A percentile compares a stretch with the other conserved stretches of the same genome.
These are phyloP conservation scores for Penicillium sp. DNA, from an alignment of 2,329 filamentous ascomycete species.

Conservation along the genomic window DNA sequence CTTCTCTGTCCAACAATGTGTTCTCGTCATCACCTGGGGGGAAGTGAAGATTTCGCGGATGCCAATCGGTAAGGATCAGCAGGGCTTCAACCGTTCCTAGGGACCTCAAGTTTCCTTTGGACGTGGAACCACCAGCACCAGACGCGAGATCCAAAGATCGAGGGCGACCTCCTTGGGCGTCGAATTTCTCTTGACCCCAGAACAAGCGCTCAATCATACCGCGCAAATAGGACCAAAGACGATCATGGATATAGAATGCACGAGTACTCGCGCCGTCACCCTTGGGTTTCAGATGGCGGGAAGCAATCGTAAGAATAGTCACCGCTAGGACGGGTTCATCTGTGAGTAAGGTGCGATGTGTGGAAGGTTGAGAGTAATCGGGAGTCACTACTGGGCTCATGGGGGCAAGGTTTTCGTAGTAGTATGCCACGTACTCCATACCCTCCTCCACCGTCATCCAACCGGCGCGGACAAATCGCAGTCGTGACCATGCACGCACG, in stretches of 20 bases:
- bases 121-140: constrained; percentile 50
- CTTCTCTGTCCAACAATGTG: constrained; percentile 67
- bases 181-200: constrained; percentile 96
- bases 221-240: constrained; percentile 90
- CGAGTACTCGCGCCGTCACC: constrained; percentile 80
- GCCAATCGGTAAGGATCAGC: constrained; percentile 95
- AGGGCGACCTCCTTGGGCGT: constrained; percentile 70
- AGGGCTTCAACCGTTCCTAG: constrained; percentile 93
- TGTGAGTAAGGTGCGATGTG: constrained; percentile 75
- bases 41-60: constrained; percentile 91
- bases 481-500: constrained; percentile 82
- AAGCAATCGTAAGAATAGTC: constrained; percentile 87
- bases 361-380: constrained; percentile 80
- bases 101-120: constrained; percentile 79
- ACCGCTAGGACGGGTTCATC: constrained; percentile 93
- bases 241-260: constrained; percentile 89
- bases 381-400: constrained; percentile 92
- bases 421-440: constrained; percentile 93
- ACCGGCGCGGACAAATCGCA: constrained; percentile 92
- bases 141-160: constrained; percentile 67
- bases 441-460: constrained; percentile 96
- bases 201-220: constrained; percentile 95
- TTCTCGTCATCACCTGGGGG: constrained; percentile 70
- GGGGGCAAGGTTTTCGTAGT: constrained; percentile 87
- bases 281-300: constrained; percentile 77